Conservation (phyloP, 306 rosid species). For the Medicago ruthenica region DNA sequence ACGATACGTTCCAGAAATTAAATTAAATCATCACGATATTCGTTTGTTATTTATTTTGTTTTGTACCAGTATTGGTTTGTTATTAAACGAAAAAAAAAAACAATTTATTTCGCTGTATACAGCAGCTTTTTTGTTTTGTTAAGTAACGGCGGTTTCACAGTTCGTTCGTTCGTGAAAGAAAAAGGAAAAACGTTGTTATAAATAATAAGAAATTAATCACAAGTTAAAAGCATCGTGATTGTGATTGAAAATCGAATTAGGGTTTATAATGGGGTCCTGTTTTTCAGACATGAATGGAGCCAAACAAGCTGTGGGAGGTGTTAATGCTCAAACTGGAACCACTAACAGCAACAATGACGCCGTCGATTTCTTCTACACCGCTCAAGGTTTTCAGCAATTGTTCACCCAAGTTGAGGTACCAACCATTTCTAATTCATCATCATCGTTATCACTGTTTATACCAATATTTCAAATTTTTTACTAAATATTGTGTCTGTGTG, state of each 20-base stretch:
- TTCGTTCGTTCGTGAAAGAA: no score
- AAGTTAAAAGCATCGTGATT: not conserved
- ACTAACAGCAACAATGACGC: slow-evolving; percentile 59
- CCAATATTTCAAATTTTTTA: no score
- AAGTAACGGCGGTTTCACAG: no score
- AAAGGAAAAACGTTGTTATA: not conserved
- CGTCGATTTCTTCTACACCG: slow-evolving; percentile 60
- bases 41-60: no score
- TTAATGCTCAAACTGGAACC: slow-evolving; percentile 22
- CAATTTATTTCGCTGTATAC: no score
- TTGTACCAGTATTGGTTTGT: no score
- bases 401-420: slow-evolving; percentile 64
- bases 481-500: no score
- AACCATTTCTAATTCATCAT: not conserved
- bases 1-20: no score
- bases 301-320: slow-evolving; percentile 54
- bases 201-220: not conserved
- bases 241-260: slow-evolving; percentile 17
- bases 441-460: not conserved
- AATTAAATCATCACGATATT: no score
- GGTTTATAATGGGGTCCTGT: slow-evolving; percentile 63
- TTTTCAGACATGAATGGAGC: slow-evolving; percentile 73
- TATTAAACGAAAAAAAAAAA: no score
- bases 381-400: slow-evolving; percentile 54
- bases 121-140: no score